Percentiles rank a stretch among this genome's conserved stretches.
Evolutionary conservation across 148 eudicot species (phyloP).

Genomic region (Silene latifolia): DNA sequence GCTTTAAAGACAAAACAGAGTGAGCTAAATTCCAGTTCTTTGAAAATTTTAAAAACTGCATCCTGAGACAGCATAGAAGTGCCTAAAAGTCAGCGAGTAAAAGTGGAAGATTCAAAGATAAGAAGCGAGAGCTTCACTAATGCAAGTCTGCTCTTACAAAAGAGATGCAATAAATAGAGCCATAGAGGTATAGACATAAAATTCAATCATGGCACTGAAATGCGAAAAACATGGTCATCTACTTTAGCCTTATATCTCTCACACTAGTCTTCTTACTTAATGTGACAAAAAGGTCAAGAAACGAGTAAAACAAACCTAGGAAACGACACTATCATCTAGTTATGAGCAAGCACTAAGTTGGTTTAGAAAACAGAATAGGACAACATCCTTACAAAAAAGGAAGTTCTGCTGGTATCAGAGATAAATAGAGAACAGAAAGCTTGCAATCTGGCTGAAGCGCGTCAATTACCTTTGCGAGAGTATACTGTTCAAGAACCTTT

Average conservation of each 20-base stretch:
- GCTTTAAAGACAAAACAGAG: neutral
- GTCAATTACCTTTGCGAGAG: conserved; percentile 72
- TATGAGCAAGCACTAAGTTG: neutral
- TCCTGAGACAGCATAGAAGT: neutral
- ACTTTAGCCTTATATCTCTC: too few relatives aligned
- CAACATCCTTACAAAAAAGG: neutral
- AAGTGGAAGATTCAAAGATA: too few relatives aligned
- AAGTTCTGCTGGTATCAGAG: neutral
- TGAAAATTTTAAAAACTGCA: neutral
- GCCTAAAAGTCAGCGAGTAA: too few relatives aligned
- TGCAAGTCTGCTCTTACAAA: too few relatives aligned
- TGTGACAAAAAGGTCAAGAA: neutral
- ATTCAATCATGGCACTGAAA: too few relatives aligned
- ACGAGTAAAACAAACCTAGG: neutral
- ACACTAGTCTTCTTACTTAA: neutral
- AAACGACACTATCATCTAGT: neutral
- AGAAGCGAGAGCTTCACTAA: too few relatives aligned
- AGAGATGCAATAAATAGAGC: too few relatives aligned
- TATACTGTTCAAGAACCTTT: conserved; percentile 81
- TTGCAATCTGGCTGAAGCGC: neutral
- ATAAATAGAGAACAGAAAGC: neutral
- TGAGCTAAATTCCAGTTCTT: neutral
- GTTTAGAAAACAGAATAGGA: neutral
- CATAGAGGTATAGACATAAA: too few relatives aligned
- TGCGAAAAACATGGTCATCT: too few relatives aligned